Percentiles rank a stretch among this genome's conserved stretches.
Conservation (phyloP, 306 rosid species). For the Trifolium pratense region DNA sequence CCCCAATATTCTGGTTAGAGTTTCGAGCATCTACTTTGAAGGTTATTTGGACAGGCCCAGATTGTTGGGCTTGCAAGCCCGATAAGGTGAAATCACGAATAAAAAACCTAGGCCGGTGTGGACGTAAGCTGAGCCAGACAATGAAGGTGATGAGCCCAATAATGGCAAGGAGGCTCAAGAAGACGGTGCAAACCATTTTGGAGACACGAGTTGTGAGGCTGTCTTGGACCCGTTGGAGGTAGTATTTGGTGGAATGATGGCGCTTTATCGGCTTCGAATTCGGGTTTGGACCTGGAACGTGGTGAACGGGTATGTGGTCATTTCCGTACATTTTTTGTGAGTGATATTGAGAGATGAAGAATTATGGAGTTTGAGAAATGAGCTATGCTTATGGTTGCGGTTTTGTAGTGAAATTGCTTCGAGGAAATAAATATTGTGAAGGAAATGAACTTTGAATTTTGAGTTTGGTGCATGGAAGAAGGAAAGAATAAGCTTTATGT, state of each 20-base stretch:
- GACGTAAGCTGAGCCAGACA: slow-evolving; percentile 84
- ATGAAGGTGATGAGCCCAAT: slow-evolving; percentile 68
- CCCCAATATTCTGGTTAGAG: slow-evolving; percentile 70
- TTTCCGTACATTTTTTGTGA: slow-evolving; percentile 43
- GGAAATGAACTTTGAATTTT: slow-evolving; percentile 39
- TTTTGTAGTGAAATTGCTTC: slow-evolving; percentile 44
- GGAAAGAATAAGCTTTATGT: slow-evolving; percentile 66
- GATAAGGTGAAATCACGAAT: slow-evolving; percentile 67
- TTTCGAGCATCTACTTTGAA: slow-evolving; percentile 71
- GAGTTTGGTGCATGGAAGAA: slow-evolving; percentile 54
- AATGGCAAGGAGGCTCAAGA: slow-evolving; percentile 60
- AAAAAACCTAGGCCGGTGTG: slow-evolving; percentile 81
- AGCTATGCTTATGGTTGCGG: neutral
- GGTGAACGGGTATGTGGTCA: slow-evolving; percentile 50
- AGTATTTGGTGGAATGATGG: slow-evolving; percentile 65
- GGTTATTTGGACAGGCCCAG: slow-evolving; percentile 55
- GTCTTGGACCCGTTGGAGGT: slow-evolving; percentile 75
- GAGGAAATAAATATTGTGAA: slow-evolving; percentile 1
- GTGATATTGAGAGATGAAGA: neutral
- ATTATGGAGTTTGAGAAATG: slow-evolving; percentile 35
- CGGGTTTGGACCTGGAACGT: slow-evolving; percentile 32
- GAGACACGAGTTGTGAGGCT: slow-evolving; percentile 77
- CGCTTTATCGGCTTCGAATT: slow-evolving; percentile 51
- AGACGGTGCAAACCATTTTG: slow-evolving; percentile 67
- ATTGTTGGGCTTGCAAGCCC: slow-evolving; percentile 50